Conservation (phyloP, 345 rosid genomes). For the Mercurialis annua region DNA sequence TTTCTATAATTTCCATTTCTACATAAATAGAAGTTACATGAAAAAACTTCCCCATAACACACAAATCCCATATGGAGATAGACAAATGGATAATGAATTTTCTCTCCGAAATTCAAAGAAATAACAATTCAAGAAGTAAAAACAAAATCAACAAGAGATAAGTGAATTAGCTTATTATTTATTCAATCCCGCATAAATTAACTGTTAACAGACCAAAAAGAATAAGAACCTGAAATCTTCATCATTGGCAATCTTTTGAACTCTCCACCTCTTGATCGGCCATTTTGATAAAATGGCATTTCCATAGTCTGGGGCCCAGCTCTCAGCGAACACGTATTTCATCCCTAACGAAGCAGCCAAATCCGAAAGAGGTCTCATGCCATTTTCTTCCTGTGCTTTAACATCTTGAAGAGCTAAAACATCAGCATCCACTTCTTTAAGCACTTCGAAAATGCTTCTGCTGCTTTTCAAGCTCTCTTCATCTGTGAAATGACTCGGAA, state of each 20-base stretch:
- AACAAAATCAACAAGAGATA: too few species aligned
- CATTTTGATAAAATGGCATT: conserved; percentile 81
- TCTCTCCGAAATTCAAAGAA: too few species aligned
- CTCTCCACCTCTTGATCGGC: conserved; percentile 77
- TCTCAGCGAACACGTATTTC: conserved; percentile 84
- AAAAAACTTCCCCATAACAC: too few species aligned
- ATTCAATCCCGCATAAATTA: too few species aligned
- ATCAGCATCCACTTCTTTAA: conserved; percentile 78
- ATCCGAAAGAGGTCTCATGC: conserved; percentile 84
- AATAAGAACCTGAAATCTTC: conserved; percentile 73
- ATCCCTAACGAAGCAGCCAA: conserved; percentile 74
- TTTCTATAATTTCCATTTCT: too few species aligned
- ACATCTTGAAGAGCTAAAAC: conserved; percentile 84
- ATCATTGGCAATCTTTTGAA: conserved; percentile 72
- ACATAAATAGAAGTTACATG: too few species aligned
- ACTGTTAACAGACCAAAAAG: too few species aligned
- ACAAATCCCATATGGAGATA: too few species aligned
- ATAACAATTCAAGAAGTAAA: too few species aligned
- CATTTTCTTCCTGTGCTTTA: conserved; percentile 80
- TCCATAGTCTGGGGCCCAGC: conserved; percentile 95
- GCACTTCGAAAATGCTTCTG: conserved; percentile 75
- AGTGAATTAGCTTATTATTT: too few species aligned
- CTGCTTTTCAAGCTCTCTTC: conserved; percentile 48
- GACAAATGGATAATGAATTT: too few species aligned
- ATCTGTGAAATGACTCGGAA: conserved; percentile 35